Evolutionary conservation across 495 filamentous ascomycete species (phyloP).

Genomic region (Astrothelium subdiscretum): DNA sequence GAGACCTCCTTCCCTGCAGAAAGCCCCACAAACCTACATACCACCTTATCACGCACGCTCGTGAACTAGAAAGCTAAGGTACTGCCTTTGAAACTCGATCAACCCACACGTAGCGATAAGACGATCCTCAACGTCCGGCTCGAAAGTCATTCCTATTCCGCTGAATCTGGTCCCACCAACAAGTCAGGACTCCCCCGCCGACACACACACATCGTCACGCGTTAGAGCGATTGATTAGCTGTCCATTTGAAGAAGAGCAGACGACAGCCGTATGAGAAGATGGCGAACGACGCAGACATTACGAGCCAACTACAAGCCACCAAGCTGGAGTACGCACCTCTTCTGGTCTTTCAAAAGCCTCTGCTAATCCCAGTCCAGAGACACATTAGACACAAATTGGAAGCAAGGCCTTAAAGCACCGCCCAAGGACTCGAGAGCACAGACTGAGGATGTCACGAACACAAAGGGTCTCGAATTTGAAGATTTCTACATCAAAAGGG

Average conservation of each 20-base stretch:
- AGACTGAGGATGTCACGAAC: slow-evolving; percentile 97
- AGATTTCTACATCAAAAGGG: slow-evolving; percentile 87
- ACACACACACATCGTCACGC: too few species aligned
- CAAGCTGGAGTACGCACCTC: slow-evolving; percentile 50
- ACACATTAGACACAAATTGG: slow-evolving; percentile 55
- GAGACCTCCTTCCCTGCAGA: too few species aligned
- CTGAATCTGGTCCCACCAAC: too few species aligned
- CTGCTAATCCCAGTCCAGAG: slow-evolving; percentile 26
- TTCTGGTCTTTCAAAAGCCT: background rate
- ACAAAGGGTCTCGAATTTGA: slow-evolving; percentile 97
- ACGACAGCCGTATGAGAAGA: background rate
- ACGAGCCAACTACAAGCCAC: slow-evolving; percentile 39
- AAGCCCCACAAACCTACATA: too few species aligned
- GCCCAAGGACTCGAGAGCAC: slow-evolving; percentile 72
- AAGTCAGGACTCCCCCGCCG: too few species aligned
- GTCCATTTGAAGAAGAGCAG: background rate
- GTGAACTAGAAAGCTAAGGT: too few species aligned
- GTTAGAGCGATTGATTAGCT: too few species aligned
- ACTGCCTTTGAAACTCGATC: too few species aligned
- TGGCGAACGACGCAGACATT: slow-evolving; percentile 18
- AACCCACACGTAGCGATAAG: background rate
- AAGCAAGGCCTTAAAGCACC: slow-evolving; percentile 68
- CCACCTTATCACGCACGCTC: too few species aligned
- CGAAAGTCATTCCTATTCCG: background rate
- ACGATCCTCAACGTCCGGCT: background rate